Evolutionary conservation across 2,329 filamentous ascomycete genomes (phyloP).

Genomic region (Exophiala bonariae): DNA sequence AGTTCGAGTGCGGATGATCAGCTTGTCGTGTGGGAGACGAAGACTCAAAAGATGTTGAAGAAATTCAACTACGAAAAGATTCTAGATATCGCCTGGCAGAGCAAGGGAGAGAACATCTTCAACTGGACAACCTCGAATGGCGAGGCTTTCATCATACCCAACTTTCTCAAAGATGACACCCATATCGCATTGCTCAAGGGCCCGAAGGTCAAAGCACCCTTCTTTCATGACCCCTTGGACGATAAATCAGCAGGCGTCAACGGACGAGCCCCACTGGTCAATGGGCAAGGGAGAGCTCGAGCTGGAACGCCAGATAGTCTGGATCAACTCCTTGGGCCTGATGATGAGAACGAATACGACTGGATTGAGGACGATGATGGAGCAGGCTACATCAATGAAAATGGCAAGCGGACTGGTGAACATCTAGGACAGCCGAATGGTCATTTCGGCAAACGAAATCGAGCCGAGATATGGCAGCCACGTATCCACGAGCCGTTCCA

Average conservation of each 20-base stretch:
- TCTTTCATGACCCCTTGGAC: conserved; percentile 75
- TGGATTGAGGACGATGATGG: conserved; percentile 96
- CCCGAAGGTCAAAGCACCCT: conserved; percentile 61
- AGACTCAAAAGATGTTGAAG: conserved; percentile 77
- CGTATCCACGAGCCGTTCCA: conserved; percentile 84
- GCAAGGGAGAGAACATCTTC: conserved; percentile 73
- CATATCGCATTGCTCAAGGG: conserved; percentile 59
- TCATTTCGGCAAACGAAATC: conserved; percentile 52
- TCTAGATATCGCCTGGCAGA: conserved; percentile 87
- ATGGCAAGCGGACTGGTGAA: conserved; percentile 61
- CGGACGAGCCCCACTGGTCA: conserved; percentile 55
- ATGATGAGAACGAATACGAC: conserved; percentile 65
- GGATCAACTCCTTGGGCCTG: conserved; percentile 74
- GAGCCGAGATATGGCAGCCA: conserved; percentile 55
- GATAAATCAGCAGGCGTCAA: conserved; percentile 64
- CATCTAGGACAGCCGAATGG: conserved; percentile 47
- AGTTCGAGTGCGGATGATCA: conserved; percentile 54
- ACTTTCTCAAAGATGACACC: conserved; percentile 61
- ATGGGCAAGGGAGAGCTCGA: conserved; percentile 53
- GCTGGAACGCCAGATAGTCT: conserved; percentile 72
- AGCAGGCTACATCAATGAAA: conserved; percentile 75
- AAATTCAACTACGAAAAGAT: conserved; percentile 80
- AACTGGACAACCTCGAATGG: conserved; percentile 93
- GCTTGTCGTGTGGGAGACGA: conserved; percentile 77
- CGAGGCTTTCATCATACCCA: conserved; percentile 85